These are phyloP conservation scores for Neurospora hispaniola DNA, from an alignment of 495 filamentous ascomycete species.

Conservation along the genomic window DNA sequence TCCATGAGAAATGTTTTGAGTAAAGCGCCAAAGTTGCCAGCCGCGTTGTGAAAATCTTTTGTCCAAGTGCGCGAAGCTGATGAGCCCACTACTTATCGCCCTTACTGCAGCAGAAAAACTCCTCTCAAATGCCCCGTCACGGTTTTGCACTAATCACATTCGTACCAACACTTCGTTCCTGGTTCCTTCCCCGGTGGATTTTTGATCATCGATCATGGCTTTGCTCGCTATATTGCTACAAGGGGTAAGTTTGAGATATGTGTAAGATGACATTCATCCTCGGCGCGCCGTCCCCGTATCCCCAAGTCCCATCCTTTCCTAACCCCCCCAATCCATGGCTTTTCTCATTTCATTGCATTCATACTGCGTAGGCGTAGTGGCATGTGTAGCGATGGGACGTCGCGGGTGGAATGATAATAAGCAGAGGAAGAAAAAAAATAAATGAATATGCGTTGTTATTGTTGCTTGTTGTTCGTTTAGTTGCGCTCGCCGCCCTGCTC, in stretches of 20 bases:
- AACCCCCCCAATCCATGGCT: background rate
- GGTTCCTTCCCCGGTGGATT: background rate
- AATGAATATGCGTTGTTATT: conserved; percentile 15
- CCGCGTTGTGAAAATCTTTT: too few species aligned
- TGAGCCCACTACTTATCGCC: background rate
- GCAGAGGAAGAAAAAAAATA: conserved; percentile 49
- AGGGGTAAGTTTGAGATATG: background rate
- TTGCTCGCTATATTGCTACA: background rate
- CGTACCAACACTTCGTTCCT: background rate
- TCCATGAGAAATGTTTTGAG: too few species aligned
- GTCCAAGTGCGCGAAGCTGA: background rate
- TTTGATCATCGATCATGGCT: background rate
- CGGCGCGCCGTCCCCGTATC: background rate
- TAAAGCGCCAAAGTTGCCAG: too few species aligned
- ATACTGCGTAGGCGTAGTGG: background rate
- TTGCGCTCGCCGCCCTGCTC: conserved; percentile 65
- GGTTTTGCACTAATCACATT: too few species aligned
- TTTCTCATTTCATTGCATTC: background rate
- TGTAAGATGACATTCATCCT: background rate
- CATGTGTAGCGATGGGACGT: background rate
- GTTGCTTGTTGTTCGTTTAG: conserved; percentile 26
- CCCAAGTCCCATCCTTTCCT: background rate
- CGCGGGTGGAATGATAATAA: conserved; percentile 38
- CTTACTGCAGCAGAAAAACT: background rate
- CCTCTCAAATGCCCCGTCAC: background rate